phyloP scores from a whole-genome alignment of 768 basidiomycete species.

The Tylopilus plumbeoviolaceoides region DNA sequence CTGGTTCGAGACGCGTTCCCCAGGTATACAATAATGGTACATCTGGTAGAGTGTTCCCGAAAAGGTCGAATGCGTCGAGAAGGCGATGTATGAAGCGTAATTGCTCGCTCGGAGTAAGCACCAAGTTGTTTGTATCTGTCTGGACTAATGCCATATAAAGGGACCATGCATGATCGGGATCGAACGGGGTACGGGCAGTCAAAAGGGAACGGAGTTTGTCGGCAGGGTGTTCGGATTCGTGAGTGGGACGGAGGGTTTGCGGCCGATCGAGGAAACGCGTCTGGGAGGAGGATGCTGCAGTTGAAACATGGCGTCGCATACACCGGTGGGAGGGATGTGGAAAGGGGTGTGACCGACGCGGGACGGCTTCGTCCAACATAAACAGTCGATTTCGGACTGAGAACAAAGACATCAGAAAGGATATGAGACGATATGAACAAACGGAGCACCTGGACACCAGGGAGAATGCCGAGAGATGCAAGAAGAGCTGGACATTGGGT shows the following conservation, averaged over 20 bases:
- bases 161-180: slow-evolving; percentile 40
- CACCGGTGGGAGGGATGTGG: slow-evolving; percentile 14
- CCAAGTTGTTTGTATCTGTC: slow-evolving; percentile 6
- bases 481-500: slow-evolving; percentile 39
- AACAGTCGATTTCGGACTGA: slow-evolving; percentile 34
- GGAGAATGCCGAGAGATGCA: slow-evolving; percentile 45
- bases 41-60: slow-evolving; percentile 13
- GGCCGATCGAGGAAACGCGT: slow-evolving; percentile 7
- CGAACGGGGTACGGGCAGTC: slow-evolving; percentile 19
- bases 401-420: slow-evolving; percentile 7
- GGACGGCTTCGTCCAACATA: slow-evolving; percentile 35
- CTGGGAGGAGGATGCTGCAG: slow-evolving; percentile 19
- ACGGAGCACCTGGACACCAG: slow-evolving; percentile 43
- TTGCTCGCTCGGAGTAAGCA: slow-evolving; percentile 23
- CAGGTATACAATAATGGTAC: slow-evolving; percentile 28
- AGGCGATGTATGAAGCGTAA: slow-evolving; percentile 27
- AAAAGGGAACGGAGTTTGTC: slow-evolving; percentile 22
- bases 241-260: background rate
- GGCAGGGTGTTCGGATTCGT: slow-evolving; percentile 4
- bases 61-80: slow-evolving; percentile 11
- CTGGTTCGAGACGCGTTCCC: slow-evolving; percentile 35
- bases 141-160: slow-evolving; percentile 27
- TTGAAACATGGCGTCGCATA: slow-evolving; percentile 22
- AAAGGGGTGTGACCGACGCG: slow-evolving; percentile 19
- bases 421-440: background rate